phyloP scores from a whole-genome alignment of 75 land plant genomes.

The Cryptomeria japonica region DNA sequence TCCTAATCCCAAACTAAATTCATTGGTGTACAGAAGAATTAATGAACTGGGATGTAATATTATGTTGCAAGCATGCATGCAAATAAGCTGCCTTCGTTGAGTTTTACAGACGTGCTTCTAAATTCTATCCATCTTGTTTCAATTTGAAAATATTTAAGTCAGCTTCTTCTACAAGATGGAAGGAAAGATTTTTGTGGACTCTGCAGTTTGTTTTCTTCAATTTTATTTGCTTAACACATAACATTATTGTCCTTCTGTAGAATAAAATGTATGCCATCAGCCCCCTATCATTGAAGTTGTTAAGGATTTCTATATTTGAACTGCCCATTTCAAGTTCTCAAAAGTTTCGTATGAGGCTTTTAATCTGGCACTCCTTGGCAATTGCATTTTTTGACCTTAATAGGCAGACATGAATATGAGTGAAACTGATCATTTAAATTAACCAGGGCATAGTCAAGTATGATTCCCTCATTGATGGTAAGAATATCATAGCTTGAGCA shows the following conservation, averaged over 20 bases:
- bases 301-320: neutral
- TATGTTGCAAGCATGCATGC: neutral
- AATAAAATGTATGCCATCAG: neutral
- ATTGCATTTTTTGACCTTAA: neutral
- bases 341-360: neutral
- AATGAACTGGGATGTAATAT: neutral
- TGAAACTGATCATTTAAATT: neutral
- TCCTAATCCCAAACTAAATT: slow-evolving; percentile 18
- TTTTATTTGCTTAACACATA: neutral
- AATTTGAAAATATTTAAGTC: neutral
- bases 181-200: neutral
- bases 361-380: neutral
- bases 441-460: neutral
- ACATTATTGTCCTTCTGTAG: neutral
- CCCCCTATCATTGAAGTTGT: neutral
- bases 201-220: neutral
- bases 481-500: neutral
- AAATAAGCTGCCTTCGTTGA: neutral
- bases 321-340: neutral
- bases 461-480: neutral
- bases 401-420: neutral
- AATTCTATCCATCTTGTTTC: neutral
- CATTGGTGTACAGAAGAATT: neutral
- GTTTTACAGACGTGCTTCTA: neutral
- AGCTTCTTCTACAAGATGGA: neutral